These are phyloP conservation scores for Ustilago crameri DNA, from an alignment of 1,284 basidiomycete species.

Conservation along the genomic window DNA sequence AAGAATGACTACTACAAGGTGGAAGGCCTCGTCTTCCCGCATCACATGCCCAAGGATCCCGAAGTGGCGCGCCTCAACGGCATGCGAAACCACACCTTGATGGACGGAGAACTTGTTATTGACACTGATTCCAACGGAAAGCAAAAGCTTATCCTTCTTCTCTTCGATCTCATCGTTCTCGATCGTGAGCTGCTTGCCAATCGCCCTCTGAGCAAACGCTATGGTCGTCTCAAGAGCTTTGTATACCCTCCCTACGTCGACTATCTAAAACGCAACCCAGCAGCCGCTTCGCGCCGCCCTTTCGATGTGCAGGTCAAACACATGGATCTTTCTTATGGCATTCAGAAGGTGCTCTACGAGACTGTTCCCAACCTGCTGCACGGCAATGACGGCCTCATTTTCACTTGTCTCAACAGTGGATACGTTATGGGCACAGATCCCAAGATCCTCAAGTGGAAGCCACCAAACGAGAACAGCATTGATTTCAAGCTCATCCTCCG, in stretches of 20 bases:
- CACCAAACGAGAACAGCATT: conserved; percentile 95
- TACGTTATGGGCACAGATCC: conserved; percentile 90
- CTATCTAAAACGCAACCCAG: conserved; percentile 77
- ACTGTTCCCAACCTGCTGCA: conserved; percentile 90
- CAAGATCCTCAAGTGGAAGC: conserved; percentile 96
- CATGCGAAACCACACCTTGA: conserved; percentile 77
- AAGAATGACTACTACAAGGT: conserved; percentile 84
- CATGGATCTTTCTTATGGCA: conserved; percentile 87
- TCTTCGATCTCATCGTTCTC: conserved; percentile 92
- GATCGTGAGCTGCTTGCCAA: conserved; percentile 87
- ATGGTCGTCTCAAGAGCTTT: conserved; percentile 84
- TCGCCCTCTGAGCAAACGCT: conserved; percentile 83
- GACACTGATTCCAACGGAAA: conserved; percentile 76
- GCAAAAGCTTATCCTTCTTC: conserved; percentile 79
- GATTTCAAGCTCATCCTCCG: conserved; percentile 94
- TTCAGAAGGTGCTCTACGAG: conserved; percentile 83
- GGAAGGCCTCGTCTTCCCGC: conserved; percentile 82
- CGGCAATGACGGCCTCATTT: conserved; percentile 95
- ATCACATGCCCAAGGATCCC: conserved; percentile 35
- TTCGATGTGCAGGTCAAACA: conserved; percentile 87
- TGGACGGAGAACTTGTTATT: conserved; percentile 94
- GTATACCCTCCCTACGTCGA: conserved; percentile 83
- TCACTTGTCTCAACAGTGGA: conserved; percentile 86
- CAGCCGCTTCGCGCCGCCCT: conserved; percentile 76
- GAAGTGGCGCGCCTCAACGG: conserved; percentile 19